A percentile compares a stretch with the other conserved stretches of the same genome.
Evolutionary conservation across 2,329 filamentous ascomycete species (phyloP).

Genomic region (Zymoseptoria ardabiliae): DNA sequence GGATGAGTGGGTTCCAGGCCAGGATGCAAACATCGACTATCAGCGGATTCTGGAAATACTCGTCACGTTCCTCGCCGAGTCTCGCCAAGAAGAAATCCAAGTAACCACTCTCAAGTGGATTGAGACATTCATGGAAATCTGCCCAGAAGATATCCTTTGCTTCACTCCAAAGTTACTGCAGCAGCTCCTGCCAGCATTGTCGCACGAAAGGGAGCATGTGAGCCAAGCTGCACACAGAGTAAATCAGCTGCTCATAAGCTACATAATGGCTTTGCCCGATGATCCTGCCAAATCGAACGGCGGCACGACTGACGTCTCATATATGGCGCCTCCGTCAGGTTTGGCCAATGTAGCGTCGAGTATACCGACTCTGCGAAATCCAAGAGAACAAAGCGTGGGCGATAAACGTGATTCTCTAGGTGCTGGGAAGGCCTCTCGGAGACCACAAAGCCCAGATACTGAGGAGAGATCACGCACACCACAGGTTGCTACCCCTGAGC

Average conservation of each 20-base stretch:
- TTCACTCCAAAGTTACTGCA: constrained; percentile 90
- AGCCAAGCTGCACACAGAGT: constrained; percentile 81
- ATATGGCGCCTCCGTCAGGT: constrained; percentile 1
- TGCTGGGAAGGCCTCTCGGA: constrained; percentile 10
- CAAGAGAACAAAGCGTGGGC: constrained; percentile 6
- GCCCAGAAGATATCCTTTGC: constrained; percentile 88
- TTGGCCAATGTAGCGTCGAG: neutral
- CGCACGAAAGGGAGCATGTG: constrained; percentile 82
- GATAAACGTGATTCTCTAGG: constrained; percentile 18
- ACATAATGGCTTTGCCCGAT: constrained; percentile 84
- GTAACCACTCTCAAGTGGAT: constrained; percentile 91
- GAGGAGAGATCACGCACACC: constrained; percentile 19
- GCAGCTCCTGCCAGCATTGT: constrained; percentile 88
- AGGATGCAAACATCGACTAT: constrained; percentile 93
- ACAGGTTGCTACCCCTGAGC: constrained; percentile 24
- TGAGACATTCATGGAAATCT: constrained; percentile 93
- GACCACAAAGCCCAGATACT: constrained; percentile 20
- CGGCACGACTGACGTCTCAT: constrained; percentile 1
- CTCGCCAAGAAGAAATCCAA: constrained; percentile 80
- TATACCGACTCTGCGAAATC: constrained; percentile 3
- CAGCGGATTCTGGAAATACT: constrained; percentile 86
- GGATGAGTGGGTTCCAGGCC: constrained; percentile 93
- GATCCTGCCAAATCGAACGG: constrained; percentile 34
- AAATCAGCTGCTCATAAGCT: constrained; percentile 85
- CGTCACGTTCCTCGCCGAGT: constrained; percentile 78